These are phyloP conservation scores for Potentilla sterilis DNA, from an alignment of 306 rosid genomes.

Conservation along the genomic window DNA sequence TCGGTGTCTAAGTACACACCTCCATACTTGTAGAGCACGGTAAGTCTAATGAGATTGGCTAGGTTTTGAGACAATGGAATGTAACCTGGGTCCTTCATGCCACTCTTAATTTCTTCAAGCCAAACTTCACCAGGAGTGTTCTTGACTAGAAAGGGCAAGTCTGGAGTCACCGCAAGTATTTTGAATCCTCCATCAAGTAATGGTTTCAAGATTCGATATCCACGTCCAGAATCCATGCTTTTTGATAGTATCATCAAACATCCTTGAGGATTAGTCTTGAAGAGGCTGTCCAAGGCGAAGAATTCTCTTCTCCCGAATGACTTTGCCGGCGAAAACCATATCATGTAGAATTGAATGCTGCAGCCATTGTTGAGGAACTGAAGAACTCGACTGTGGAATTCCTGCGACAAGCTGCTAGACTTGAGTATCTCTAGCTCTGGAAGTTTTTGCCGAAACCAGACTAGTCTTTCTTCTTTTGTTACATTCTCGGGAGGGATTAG, in stretches of 20 bases:
- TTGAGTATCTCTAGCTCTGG: neutral
- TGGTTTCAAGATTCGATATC: neutral
- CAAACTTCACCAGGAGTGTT: neutral
- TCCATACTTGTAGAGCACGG: constrained; percentile 53
- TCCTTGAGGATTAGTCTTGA: neutral
- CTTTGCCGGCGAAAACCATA: neutral
- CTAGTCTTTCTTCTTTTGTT: neutral
- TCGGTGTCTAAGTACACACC: constrained; percentile 54
- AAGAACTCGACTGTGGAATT: neutral
- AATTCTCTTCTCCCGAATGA: neutral
- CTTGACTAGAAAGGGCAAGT: neutral
- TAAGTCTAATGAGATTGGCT: constrained; percentile 20
- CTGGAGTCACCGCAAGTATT: neutral
- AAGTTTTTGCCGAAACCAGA: neutral
- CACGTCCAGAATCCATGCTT: neutral
- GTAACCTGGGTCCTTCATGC: neutral
- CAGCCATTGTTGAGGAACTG: neutral
- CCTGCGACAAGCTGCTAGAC: neutral
- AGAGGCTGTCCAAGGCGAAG: neutral
- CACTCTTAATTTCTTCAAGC: neutral
- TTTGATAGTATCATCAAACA: neutral
- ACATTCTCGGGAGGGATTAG: neutral
- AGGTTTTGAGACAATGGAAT: neutral
- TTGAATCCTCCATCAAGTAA: neutral
- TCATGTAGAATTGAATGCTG: neutral